These are phyloP conservation scores for Daldinia decipiens DNA, from an alignment of 495 filamentous ascomycete species.

Conservation along the genomic window DNA sequence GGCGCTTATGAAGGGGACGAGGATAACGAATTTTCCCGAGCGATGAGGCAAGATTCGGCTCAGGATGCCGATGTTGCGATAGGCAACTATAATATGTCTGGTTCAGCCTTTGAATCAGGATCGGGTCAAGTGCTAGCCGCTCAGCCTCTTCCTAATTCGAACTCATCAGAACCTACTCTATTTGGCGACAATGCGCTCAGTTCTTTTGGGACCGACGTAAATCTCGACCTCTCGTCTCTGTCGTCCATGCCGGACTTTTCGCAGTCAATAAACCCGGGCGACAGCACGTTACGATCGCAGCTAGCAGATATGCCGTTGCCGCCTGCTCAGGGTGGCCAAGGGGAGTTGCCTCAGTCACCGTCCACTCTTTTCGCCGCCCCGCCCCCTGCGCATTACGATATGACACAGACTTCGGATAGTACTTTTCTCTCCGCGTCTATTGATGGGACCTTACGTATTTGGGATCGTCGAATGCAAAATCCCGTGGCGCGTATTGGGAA, in stretches of 20 bases:
- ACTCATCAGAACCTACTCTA: conserved; percentile 22
- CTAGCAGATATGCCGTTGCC: conserved; percentile 13
- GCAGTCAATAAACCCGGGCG: conserved; percentile 3
- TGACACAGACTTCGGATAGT: conserved; percentile 64
- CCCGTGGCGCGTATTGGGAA: conserved; percentile 82
- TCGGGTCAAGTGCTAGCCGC: conserved; percentile 30
- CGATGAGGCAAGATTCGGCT: conserved; percentile 69
- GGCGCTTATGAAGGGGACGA: conserved; percentile 77
- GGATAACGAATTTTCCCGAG: conserved; percentile 85
- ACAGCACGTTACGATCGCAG: conserved; percentile 23
- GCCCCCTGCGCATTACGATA: conserved; percentile 49
- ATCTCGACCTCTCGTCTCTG: conserved; percentile 31
- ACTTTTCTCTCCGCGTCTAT: conserved; percentile 89
- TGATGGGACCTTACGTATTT: conserved; percentile 87
- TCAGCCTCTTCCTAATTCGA: conserved; percentile 24
- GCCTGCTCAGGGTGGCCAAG: conserved; percentile 11
- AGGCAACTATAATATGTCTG: conserved; percentile 45
- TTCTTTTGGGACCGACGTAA: conserved; percentile 29
- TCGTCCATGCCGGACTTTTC: conserved; percentile 35
- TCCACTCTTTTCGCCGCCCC: conserved; percentile 47
- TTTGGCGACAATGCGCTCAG: conserved; percentile 27
- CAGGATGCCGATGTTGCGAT: conserved; percentile 54
- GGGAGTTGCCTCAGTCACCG: conserved; percentile 42
- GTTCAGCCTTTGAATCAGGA: conserved; percentile 39
- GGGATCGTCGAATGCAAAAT: conserved; percentile 83